These are phyloP conservation scores for Scortechinia acanthostroma DNA, from an alignment of 2,329 filamentous ascomycete species.

Conservation along the genomic window DNA sequence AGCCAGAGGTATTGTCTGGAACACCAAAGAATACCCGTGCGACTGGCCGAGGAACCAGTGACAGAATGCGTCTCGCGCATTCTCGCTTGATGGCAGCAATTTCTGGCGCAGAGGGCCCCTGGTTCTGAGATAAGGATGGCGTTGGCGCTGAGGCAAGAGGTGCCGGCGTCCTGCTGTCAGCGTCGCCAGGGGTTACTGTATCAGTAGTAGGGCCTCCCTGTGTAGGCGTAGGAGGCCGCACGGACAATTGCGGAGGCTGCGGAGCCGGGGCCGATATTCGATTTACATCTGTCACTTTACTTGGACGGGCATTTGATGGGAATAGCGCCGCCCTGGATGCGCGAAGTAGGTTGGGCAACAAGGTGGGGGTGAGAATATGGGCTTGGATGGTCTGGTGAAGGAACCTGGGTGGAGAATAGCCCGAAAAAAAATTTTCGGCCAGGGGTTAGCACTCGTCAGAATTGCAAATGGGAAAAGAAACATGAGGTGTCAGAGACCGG, in stretches of 20 bases:
- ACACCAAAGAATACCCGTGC: not conserved
- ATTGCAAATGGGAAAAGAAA: too few relatives aligned
- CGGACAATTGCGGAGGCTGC: not conserved
- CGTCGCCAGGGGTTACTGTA: too few relatives aligned
- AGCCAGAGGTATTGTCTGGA: not conserved
- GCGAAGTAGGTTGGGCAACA: slow-evolving; percentile 32
- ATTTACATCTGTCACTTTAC: slow-evolving; percentile 16
- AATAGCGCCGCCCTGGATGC: slow-evolving; percentile 47
- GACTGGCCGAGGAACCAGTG: not conserved
- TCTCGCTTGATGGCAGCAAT: not conserved
- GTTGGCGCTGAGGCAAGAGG: too few relatives aligned
- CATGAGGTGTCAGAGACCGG: too few relatives aligned
- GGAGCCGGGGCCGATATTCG: not conserved
- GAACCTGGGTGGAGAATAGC: not conserved
- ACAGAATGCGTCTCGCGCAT: not conserved
- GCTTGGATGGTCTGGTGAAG: slow-evolving; percentile 17
- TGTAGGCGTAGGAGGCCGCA: not conserved
- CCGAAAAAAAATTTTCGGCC: not conserved
- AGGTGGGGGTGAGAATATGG: slow-evolving; percentile 28
- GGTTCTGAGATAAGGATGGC: not conserved
- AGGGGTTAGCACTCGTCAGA: too few relatives aligned
- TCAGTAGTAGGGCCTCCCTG: too few relatives aligned
- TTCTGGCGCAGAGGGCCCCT: not conserved
- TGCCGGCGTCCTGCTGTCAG: too few relatives aligned
- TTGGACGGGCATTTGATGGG: slow-evolving; percentile 38